phyloP scores from a whole-genome alignment of 1,284 basidiomycete genomes.

The Papiliotrema laurentii region DNA sequence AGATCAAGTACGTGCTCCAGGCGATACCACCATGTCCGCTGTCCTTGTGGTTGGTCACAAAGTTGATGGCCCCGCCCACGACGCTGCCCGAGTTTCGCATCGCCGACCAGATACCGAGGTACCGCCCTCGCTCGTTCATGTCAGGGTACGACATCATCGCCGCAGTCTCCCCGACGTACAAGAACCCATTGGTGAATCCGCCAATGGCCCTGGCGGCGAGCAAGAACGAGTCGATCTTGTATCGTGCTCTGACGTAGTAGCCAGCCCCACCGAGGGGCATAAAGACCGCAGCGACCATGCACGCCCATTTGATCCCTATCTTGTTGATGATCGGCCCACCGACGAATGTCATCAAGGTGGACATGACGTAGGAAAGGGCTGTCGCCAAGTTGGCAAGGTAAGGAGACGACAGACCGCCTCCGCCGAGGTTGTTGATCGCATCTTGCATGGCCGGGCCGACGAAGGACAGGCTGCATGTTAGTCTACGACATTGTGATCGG shows the following conservation, averaged over 20 bases:
- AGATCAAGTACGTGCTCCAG: constrained; percentile 28
- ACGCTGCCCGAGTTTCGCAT: constrained; percentile 22
- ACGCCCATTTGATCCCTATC: constrained; percentile 29
- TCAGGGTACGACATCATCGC: constrained; percentile 35
- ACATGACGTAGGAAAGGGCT: constrained; percentile 14
- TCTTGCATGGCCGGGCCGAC: constrained; percentile 28
- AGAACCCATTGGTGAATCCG: constrained; percentile 17
- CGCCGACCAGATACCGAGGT: constrained; percentile 26
- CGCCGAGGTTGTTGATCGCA: constrained; percentile 27
- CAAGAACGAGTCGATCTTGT: constrained; percentile 19
- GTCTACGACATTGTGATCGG: not conserved
- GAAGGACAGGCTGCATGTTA: constrained; percentile 16
- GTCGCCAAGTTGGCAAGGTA: constrained; percentile 24
- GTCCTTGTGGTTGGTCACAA: constrained; percentile 18
- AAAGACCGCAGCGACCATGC: constrained; percentile 20
- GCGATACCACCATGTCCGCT: constrained; percentile 17
- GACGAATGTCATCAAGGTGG: constrained; percentile 17
- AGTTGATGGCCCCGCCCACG: constrained; percentile 21
- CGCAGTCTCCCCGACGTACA: constrained; percentile 33
- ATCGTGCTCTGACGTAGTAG: constrained; percentile 22
- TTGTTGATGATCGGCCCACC: constrained; percentile 36
- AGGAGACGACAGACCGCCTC: constrained; percentile 25
- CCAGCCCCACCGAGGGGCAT: constrained; percentile 17
- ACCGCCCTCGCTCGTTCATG: constrained; percentile 17
- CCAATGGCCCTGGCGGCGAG: constrained; percentile 19